Base-by-base conservation (phyloP, 2,329 filamentous ascomycete species). In the Ceratocystis cubensis region DNA sequence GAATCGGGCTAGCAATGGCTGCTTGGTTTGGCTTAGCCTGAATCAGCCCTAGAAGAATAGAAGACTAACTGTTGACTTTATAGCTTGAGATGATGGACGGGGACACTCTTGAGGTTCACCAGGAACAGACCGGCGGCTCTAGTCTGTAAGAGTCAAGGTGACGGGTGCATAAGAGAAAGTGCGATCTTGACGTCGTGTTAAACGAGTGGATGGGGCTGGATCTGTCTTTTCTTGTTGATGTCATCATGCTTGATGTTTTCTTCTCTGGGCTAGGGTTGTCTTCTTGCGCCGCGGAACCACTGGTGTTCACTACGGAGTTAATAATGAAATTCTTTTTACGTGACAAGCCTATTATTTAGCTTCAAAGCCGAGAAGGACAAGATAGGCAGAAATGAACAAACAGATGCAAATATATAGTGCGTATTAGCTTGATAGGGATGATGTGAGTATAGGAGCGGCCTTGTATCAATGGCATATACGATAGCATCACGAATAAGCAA, bases 41-140 rank as follows among this genome's bases (percentile, higher is more conserved):
- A 15, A 13, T 13, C 37, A 41, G 13, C 37, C 37, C 37, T 41
- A 41, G 37, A 41, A 13, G 6, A 25, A 45, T 17, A 25, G 2
- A 44, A 22, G n/a, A 33, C 33, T 44, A 62, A 25, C 37, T 15
- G 22, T 41, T 15, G 28, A 66, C 15, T 10, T 61, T 69, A 59
- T 72, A 97, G 94, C 87, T 97, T 66, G 94, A 97, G 69, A 99
- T 99, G 94, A 81, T 86, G 70, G 94, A 99, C 72, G 93, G 94
- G 45, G 94, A 99, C 73, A 95, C 90, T 0, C 86, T 99, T 30
- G 94, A 99, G 74, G 94, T 99, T 30, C 93, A 97, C 75, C 94
- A 97, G 76, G 94, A 99, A 76, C 94, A 99, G 79, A 94, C 97
- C 69, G 94, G 94, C 69, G 93, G 92, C 69, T 77, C 73, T 70